phyloP scores from a whole-genome alignment of 768 basidiomycete species.

The Neoboletus brunneissimus region DNA sequence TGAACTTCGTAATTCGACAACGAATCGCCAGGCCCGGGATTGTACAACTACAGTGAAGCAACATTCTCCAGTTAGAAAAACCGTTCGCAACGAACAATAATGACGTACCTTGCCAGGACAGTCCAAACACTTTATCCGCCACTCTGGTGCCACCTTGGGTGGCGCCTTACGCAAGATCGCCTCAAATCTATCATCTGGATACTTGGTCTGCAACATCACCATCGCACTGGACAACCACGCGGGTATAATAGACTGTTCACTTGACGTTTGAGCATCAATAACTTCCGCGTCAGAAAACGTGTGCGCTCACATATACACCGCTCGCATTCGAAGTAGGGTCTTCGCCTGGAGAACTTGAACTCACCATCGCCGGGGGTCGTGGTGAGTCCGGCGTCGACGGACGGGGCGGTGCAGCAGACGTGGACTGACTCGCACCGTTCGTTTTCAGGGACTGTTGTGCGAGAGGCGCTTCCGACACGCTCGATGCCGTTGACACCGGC shows the following conservation, averaged over 20 bases:
- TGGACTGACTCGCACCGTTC: conserved; percentile 44
- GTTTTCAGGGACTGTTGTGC: conserved; percentile 57
- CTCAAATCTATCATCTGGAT: conserved; percentile 82
- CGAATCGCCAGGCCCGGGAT: conserved; percentile 84
- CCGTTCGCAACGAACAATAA: not conserved
- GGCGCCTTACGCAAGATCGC: conserved; percentile 62
- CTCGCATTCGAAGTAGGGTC: conserved; percentile 10
- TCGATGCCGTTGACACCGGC: conserved; percentile 71
- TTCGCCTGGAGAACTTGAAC: conserved; percentile 21
- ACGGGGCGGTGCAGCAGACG: conserved; percentile 18
- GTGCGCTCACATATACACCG: conserved; percentile 27
- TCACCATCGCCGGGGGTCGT: conserved; percentile 6
- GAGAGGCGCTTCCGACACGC: conserved; percentile 71
- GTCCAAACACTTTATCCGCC: conserved; percentile 89
- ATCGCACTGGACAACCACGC: conserved; percentile 72
- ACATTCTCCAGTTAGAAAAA: not conserved
- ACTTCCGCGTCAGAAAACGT: conserved; percentile 20
- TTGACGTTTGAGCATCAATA: conserved; percentile 34
- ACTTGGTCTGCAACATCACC: conserved; percentile 63
- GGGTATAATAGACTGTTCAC: conserved; percentile 50
- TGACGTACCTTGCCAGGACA: conserved; percentile 83
- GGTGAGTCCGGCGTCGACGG: conserved; percentile 28
- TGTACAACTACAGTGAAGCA: conserved; percentile 62
- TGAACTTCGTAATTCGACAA: conserved; percentile 91
- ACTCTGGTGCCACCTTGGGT: conserved; percentile 63